phyloP scores from a whole-genome alignment of 306 rosid species.

The Trichosanthes truncata region DNA sequence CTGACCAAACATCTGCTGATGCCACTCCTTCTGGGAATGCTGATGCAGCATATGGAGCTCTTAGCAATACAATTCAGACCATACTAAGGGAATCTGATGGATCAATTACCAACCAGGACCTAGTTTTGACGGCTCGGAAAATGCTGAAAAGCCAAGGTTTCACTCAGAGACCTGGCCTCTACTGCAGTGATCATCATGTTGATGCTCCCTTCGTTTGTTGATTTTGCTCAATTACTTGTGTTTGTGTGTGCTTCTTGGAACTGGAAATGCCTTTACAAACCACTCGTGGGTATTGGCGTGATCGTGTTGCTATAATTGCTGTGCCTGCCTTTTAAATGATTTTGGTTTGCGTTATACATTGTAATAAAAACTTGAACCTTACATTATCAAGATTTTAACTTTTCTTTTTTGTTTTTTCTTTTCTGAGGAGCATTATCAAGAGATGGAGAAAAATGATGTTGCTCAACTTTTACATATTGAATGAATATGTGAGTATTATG shows the following conservation, averaged over 20 bases:
- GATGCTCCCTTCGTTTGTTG: constrained; percentile 39
- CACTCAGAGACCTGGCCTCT: constrained; percentile 66
- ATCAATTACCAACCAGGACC: constrained; percentile 35
- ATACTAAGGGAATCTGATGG: constrained; percentile 40
- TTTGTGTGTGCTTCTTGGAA: not conserved
- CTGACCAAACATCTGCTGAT: constrained; percentile 68
- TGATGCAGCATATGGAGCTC: constrained; percentile 53
- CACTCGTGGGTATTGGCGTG: not conserved
- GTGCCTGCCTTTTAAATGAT: not conserved
- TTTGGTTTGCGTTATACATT: not conserved
- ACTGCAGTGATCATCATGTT: constrained; percentile 44
- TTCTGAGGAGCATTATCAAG: not conserved
- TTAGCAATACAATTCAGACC: constrained; percentile 58
- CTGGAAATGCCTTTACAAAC: not conserved
- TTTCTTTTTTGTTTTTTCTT: not conserved
- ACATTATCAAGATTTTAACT: not conserved
- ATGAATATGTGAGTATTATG: not conserved
- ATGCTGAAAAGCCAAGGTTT: constrained; percentile 54
- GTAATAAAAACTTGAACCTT: constrained; percentile 2
- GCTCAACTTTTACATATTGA: not conserved
- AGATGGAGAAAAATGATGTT: not conserved
- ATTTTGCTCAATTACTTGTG: not conserved
- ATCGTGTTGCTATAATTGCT: not conserved
- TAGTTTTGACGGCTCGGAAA: constrained; percentile 44
- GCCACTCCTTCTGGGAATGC: constrained; percentile 51